These are phyloP conservation scores for Globisporangium cylindrosporum DNA, from an alignment of 352 stramenopile species.

Conservation along the genomic window DNA sequence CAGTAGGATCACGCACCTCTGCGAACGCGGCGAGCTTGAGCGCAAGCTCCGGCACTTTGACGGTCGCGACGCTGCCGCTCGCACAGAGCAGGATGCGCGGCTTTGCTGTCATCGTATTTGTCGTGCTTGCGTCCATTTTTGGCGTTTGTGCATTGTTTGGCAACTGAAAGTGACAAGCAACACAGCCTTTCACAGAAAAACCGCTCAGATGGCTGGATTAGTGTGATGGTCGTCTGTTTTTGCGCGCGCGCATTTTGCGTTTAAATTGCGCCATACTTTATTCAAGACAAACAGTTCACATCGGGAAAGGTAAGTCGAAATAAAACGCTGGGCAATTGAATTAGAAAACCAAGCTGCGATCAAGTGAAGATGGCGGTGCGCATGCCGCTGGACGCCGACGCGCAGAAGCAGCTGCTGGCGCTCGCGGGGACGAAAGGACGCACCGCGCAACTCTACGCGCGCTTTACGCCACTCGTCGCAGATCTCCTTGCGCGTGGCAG, in stretches of 20 bases:
- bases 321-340: neutral
- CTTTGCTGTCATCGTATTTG: conserved; percentile 2
- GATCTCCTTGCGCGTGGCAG: neutral
- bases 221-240: neutral
- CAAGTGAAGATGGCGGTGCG: conserved; percentile 1
- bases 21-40: conserved; percentile 46
- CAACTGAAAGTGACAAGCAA: too few relatives aligned
- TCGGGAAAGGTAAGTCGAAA: too few relatives aligned
- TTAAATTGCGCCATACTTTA: neutral
- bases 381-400: conserved; percentile 12
- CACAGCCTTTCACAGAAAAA: too few relatives aligned
- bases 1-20: conserved; percentile 37
- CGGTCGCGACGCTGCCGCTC: conserved; percentile 83
- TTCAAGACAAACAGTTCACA: neutral
- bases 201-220: too few relatives aligned
- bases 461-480: conserved; percentile 14
- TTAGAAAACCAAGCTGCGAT: neutral
- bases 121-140: conserved; percentile 3
- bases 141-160: neutral
- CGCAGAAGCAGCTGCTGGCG: conserved; percentile 28
- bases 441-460: conserved; percentile 13
- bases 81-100: conserved; percentile 71
- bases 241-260: neutral
- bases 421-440: conserved; percentile 21
- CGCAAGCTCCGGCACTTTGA: conserved; percentile 86